Percentiles rank a stretch among this genome's conserved stretches.
phyloP scores from a whole-genome alignment of 2,329 filamentous ascomycete genomes.

The Metarhizium brunneum region DNA sequence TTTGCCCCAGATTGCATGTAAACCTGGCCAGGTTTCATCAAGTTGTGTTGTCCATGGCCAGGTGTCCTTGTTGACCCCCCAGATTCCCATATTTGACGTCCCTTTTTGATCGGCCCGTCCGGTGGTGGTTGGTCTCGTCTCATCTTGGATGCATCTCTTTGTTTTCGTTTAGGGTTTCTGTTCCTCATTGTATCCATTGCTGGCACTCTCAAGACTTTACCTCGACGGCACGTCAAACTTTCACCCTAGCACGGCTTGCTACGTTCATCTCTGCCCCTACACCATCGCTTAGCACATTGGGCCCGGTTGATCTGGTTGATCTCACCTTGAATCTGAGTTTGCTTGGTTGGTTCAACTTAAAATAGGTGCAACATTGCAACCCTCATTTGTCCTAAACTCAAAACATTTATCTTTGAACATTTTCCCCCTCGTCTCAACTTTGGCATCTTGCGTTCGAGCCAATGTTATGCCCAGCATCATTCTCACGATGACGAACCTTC shows the following conservation, averaged over 20 bases:
- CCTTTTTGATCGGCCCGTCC: constrained; percentile 3
- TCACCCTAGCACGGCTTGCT: background rate
- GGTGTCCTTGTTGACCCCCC: background rate
- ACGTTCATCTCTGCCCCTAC: background rate
- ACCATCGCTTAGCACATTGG: background rate
- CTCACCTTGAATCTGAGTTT: background rate
- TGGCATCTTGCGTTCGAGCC: constrained; percentile 8
- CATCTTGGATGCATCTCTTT: background rate
- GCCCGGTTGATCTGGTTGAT: background rate
- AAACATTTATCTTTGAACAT: background rate
- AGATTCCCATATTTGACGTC: constrained; percentile 1
- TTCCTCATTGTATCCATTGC: background rate
- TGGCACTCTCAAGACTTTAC: background rate
- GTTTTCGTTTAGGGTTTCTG: background rate
- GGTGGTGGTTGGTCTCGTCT: background rate
- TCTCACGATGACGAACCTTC: constrained; percentile 49
- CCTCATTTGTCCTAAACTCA: background rate
- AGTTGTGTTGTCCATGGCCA: background rate
- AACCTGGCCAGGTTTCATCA: background rate
- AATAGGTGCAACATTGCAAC: background rate
- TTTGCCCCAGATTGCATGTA: constrained; percentile 1
- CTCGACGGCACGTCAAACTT: background rate
- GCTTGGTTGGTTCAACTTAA: background rate
- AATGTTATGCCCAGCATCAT: constrained; percentile 41
- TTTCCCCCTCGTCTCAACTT: background rate